A percentile compares a stretch with the other conserved stretches of the same genome.
These are phyloP conservation scores for Fusarium setosum DNA, from an alignment of 2,329 filamentous ascomycete genomes.

Conservation along the genomic window DNA sequence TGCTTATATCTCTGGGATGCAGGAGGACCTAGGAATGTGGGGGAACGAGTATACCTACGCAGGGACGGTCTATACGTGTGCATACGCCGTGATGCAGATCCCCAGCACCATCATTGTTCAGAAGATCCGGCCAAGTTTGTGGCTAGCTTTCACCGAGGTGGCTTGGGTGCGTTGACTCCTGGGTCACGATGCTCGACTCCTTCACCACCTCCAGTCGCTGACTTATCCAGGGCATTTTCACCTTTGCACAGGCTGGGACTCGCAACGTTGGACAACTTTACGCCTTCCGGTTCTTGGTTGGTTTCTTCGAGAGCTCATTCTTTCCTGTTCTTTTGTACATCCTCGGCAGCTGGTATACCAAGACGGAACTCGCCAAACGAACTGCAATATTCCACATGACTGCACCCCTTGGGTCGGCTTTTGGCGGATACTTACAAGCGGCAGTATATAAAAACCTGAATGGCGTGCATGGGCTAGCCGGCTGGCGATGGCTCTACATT, in stretches of 20 bases:
- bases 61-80: background rate
- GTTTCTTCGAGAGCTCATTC: slow-evolving; percentile 17
- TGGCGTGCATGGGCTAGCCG: background rate
- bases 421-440: background rate
- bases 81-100: background rate
- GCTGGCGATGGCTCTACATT: background rate
- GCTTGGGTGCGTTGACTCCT: background rate
- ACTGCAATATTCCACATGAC: slow-evolving; percentile 43
- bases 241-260: background rate
- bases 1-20: slow-evolving; percentile 2
- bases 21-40: background rate
- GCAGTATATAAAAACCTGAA: background rate
- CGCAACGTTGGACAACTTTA: background rate
- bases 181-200: no score
- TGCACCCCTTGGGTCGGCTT: background rate
- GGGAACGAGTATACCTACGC: background rate
- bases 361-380: slow-evolving; percentile 17
- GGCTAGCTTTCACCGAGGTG: background rate
- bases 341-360: slow-evolving; percentile 16
- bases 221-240: background rate
- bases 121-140: background rate
- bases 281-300: slow-evolving; percentile 7
- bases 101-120: background rate
- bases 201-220: background rate
- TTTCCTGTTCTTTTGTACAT: slow-evolving; percentile 13